Percentiles rank a stretch among this genome's conserved stretches.
phyloP scores from a whole-genome alignment of 345 rosid species.

The Bretschneidera sinensis region DNA sequence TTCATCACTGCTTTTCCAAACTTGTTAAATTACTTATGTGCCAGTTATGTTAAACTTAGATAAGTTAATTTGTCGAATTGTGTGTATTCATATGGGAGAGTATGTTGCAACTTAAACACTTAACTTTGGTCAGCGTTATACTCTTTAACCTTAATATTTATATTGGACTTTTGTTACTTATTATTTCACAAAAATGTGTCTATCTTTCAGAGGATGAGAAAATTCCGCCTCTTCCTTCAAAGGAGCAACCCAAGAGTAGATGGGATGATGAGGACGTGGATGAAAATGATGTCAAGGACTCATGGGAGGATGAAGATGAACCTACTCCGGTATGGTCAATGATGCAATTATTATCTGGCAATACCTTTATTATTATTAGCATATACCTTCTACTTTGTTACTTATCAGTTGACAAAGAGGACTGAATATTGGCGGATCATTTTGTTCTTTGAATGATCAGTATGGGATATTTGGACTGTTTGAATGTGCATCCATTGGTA shows the following conservation, averaged over 20 bases:
- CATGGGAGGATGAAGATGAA: constrained; percentile 99
- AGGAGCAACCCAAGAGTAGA: constrained; percentile 46
- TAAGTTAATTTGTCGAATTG: too few species aligned
- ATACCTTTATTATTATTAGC: not conserved
- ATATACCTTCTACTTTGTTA: not conserved
- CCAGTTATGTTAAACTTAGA: too few species aligned
- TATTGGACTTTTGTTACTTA: not conserved
- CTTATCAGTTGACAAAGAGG: not conserved
- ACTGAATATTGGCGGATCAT: too few species aligned
- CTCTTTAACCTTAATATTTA: not conserved
- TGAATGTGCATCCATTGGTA: too few species aligned
- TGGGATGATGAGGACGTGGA: constrained; percentile 99
- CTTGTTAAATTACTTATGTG: not conserved
- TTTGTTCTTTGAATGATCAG: too few species aligned
- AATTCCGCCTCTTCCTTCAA: constrained; percentile 45
- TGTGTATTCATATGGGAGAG: too few species aligned
- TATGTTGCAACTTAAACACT: too few species aligned
- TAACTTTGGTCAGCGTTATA: not conserved
- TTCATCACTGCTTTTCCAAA: too few species aligned
- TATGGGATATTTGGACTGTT: too few species aligned
- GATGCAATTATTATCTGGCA: constrained; percentile 7
- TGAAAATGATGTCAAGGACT: constrained; percentile 82
- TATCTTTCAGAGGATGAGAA: constrained; percentile 55
- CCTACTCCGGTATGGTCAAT: constrained; percentile 54
- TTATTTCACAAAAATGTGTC: not conserved